Base-by-base conservation (phyloP, 176 grass and related monocot genomes). In the Aegilops bicornis region DNA sequence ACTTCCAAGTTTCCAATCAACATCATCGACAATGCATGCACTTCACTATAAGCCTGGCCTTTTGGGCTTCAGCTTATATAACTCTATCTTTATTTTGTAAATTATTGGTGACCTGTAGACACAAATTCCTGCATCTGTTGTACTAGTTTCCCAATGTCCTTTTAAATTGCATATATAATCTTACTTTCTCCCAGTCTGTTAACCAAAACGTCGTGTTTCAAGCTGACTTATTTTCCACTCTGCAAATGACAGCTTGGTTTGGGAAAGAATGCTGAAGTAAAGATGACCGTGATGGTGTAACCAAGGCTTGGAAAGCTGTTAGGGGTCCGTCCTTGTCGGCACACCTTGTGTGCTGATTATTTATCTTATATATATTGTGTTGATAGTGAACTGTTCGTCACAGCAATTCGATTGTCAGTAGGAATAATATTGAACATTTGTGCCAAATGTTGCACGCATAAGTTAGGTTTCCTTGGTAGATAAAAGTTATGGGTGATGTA, bases 231-330 rank as follows among this genome's bases (percentile, higher is more conserved):
- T 40, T 64, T 45, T 10, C 17, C 25, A 54, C 50, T 54, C 15
- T 54, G 0, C 50, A 54, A 54, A 54, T 84, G 47, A 19, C 80
- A 92, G 90, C 77, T 85, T 78, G 30, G 80, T 37, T 40, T 85
- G 16, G 59, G 64, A 89, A 81, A 84, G 64, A 45, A 79, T 30
- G 65, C 15, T 14, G 77, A 3, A 71, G 36, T 37, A 43, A 84
- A 81, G 85, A 74, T 39, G 22, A 2, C 23, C 40, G 36, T 43
- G 37, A n/a, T 71, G 33, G 30, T 33, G 65, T 42, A 24, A 43
- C 64, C 27, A 88, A 90, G 73, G 87, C 87, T 86, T 87, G 88
- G 56, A 86, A 88, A 79, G 78, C 78, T 47, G 48, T 85, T 63
- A 48, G 77, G 27, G 80, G 80, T 54, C 47, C 47, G 59, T 73